Percentiles rank a stretch among this genome's conserved stretches.
Conservation (phyloP, 805 yeast genomes). For the Clavispora asparagi region DNA sequence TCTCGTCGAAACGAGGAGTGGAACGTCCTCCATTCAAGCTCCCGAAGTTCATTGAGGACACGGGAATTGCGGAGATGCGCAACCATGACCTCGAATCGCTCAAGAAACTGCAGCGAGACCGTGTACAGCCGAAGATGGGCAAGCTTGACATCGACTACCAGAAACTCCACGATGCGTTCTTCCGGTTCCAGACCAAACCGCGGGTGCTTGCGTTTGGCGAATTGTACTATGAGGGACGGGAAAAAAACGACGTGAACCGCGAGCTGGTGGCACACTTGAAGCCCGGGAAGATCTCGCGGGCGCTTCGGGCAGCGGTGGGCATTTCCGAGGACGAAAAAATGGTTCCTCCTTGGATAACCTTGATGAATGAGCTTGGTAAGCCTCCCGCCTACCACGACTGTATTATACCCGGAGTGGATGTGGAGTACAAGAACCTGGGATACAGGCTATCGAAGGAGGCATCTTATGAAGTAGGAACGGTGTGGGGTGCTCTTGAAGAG, state of each 20-base stretch:
- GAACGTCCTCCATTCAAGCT: conserved; percentile 70
- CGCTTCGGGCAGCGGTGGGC: conserved; percentile 65
- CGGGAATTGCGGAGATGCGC: conserved; percentile 88
- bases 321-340: conserved; percentile 41
- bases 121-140: conserved; percentile 88
- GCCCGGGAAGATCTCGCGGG: conserved; percentile 68
- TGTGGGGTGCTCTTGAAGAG: conserved; percentile 34
- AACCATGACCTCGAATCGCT: conserved; percentile 56
- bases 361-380: conserved; percentile 66
- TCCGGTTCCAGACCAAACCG: conserved; percentile 75
- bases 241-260: conserved; percentile 38
- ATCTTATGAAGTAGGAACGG: conserved; percentile 6
- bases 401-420: conserved; percentile 46
- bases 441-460: conserved; percentile 17
- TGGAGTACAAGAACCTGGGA: conserved; percentile 31
- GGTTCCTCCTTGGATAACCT: conserved; percentile 69
- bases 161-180: conserved; percentile 79
- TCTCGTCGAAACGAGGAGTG: conserved; percentile 59
- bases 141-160: conserved; percentile 80
- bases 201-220: conserved; percentile 67
- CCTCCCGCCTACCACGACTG: conserved; percentile 79
- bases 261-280: conserved; percentile 32
- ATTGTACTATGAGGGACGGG: conserved; percentile 73
- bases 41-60: conserved; percentile 71
- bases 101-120: conserved; percentile 71